Evolutionary conservation across 75 land plant genomes (phyloP).

Genomic region (Picea glauca): DNA sequence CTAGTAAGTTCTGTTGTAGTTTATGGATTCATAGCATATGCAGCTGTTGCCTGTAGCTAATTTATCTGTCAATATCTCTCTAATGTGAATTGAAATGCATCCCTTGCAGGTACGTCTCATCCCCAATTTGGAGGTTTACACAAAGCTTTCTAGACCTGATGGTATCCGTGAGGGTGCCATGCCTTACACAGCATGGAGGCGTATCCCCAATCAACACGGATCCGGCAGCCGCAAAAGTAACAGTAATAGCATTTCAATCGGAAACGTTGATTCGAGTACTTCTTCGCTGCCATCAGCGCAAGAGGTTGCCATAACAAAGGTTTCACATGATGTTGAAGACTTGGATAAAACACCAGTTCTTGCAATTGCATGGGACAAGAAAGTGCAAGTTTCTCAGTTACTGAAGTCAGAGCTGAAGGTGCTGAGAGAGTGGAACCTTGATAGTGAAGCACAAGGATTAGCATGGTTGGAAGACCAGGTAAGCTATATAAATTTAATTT

Average conservation of each 20-base stretch:
- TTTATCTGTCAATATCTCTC: neutral
- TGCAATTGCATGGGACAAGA: slow-evolving; percentile 94
- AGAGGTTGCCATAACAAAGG: neutral
- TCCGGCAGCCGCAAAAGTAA: slow-evolving; percentile 28
- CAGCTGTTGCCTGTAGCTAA: neutral
- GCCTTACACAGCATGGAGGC: slow-evolving; percentile 95
- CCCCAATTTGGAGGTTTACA: slow-evolving; percentile 60
- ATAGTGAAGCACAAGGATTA: slow-evolving; percentile 78
- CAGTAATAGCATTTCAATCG: slow-evolving; percentile 6
- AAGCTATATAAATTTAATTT: neutral
- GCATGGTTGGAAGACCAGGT: slow-evolving; percentile 98
- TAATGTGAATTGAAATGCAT: slow-evolving; percentile 9
- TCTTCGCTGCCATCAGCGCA: slow-evolving; percentile 2
- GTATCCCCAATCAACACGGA: slow-evolving; percentile 23
- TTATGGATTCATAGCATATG: neutral
- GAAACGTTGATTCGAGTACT: slow-evolving; percentile 13
- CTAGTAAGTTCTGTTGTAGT: neutral
- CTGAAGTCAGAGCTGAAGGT: slow-evolving; percentile 75
- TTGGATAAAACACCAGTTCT: slow-evolving; percentile 56
- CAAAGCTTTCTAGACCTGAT: slow-evolving; percentile 73
- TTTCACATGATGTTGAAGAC: slow-evolving; percentile 24
- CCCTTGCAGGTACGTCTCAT: slow-evolving; percentile 64
- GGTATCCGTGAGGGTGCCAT: slow-evolving; percentile 92
- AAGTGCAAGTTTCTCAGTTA: slow-evolving; percentile 72
- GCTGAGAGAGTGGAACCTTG: slow-evolving; percentile 73